These are phyloP conservation scores for Wickerhamomyces alni DNA, from an alignment of 805 yeast genomes.

Conservation along the genomic window DNA sequence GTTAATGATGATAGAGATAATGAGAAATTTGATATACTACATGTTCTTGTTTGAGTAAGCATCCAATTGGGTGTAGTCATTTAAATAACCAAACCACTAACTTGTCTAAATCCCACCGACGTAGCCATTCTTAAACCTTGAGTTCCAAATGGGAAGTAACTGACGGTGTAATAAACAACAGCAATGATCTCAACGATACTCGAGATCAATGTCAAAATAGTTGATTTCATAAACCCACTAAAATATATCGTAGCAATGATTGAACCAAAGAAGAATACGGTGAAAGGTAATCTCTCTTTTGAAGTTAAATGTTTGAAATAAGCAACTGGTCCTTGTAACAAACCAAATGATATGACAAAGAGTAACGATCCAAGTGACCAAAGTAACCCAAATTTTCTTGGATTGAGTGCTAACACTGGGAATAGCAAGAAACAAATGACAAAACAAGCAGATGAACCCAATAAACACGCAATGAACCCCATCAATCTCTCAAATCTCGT, in stretches of 20 bases:
- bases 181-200: constrained; percentile 77
- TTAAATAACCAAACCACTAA: constrained; percentile 14
- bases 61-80: too few relatives aligned
- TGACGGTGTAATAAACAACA: constrained; percentile 82
- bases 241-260: constrained; percentile 74
- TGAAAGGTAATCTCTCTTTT: constrained; percentile 71
- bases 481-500: constrained; percentile 76
- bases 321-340: constrained; percentile 86
- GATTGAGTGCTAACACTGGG: constrained; percentile 85
- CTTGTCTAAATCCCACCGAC: constrained; percentile 48
- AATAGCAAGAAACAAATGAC: constrained; percentile 74
- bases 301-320: constrained; percentile 72
- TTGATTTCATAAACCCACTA: constrained; percentile 60
- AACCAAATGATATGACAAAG: constrained; percentile 85
- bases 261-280: constrained; percentile 73
- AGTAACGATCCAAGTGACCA: constrained; percentile 92
- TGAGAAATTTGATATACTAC: too few relatives aligned
- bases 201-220: constrained; percentile 69
- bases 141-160: constrained; percentile 95
- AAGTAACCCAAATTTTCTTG: constrained; percentile 81
- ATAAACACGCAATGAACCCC: constrained; percentile 70
- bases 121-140: constrained; percentile 58
- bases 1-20: too few relatives aligned
- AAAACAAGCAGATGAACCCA: constrained; percentile 78
- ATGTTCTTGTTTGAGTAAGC: too few relatives aligned